Percentiles rank a stretch among this genome's conserved stretches.
Conservation (phyloP, 2,329 filamentous ascomycete genomes). For the Amylocarpus encephaloides region DNA sequence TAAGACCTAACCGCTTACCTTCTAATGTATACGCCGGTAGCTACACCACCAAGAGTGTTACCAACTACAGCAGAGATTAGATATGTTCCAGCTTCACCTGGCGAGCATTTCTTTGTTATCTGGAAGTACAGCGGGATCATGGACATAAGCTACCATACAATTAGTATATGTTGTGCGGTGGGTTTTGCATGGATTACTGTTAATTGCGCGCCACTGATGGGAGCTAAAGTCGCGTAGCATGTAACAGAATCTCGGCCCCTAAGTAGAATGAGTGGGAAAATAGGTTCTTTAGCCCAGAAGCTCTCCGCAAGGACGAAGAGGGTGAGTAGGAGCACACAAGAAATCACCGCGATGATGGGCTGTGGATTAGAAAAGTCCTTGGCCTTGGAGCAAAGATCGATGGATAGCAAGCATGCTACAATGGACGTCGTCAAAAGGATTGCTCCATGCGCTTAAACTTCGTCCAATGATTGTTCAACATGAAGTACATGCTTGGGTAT, state of each 20-base stretch:
- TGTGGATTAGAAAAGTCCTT: conserved; percentile 32
- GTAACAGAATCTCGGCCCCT: conserved; percentile 43
- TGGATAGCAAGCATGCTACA: conserved; percentile 36
- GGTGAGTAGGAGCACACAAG: conserved; percentile 19
- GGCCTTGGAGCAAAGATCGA: conserved; percentile 43
- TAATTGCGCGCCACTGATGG: conserved; percentile 51
- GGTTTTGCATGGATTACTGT: conserved; percentile 33
- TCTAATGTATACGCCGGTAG: conserved; percentile 41
- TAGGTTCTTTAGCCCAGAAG: conserved; percentile 44
- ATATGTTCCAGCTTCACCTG: conserved; percentile 50
- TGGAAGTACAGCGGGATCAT: conserved; percentile 64
- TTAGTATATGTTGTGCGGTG: background rate
- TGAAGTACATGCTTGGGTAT: background rate
- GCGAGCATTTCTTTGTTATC: conserved; percentile 50
- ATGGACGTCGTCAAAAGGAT: conserved; percentile 40
- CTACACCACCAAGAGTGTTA: conserved; percentile 56
- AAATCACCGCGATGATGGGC: conserved; percentile 30
- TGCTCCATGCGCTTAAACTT: conserved; percentile 48
- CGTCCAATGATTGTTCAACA: conserved; percentile 6
- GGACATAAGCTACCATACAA: conserved; percentile 45
- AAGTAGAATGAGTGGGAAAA: conserved; percentile 52
- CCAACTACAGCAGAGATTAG: conserved; percentile 60
- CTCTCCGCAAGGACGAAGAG: conserved; percentile 29
- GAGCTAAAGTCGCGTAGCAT: conserved; percentile 45
- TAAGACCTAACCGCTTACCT: conserved; percentile 25